These are phyloP conservation scores for Hydnomerulius pinastri DNA, from an alignment of 768 basidiomycete genomes.

Conservation along the genomic window DNA sequence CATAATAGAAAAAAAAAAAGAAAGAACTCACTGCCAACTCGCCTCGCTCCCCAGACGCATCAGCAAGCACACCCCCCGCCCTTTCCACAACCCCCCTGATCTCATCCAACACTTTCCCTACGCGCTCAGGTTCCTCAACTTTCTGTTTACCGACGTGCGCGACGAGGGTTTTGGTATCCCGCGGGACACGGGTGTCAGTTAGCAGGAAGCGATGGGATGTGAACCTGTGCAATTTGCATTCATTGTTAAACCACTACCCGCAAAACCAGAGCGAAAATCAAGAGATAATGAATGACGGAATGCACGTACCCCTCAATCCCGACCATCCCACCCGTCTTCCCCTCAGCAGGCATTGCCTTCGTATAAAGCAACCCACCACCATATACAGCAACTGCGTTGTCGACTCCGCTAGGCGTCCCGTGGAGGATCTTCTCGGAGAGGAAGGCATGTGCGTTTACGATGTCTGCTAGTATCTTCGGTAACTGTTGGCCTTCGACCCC, in stretches of 20 bases:
- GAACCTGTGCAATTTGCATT: conserved; percentile 55
- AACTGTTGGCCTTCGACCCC: too few species aligned
- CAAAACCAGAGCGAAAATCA: conserved; percentile 12
- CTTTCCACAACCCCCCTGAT: conserved; percentile 88
- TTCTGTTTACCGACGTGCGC: conserved; percentile 83
- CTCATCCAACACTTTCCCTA: conserved; percentile 71
- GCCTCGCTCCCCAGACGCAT: conserved; percentile 31
- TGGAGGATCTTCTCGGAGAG: conserved; percentile 94
- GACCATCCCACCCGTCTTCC: conserved; percentile 80
- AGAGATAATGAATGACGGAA: background rate
- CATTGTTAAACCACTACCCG: background rate
- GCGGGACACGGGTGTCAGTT: conserved; percentile 89
- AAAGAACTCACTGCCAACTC: conserved; percentile 55
- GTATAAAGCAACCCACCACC: conserved; percentile 94
- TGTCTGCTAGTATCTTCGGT: conserved; percentile 63
- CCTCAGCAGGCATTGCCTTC: conserved; percentile 56
- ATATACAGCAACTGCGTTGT: conserved; percentile 91
- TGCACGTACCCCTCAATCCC: conserved; percentile 74
- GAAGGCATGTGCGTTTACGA: conserved; percentile 93
- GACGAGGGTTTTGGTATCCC: conserved; percentile 94
- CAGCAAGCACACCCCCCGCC: conserved; percentile 73
- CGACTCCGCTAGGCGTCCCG: conserved; percentile 96
- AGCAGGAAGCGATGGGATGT: conserved; percentile 87
- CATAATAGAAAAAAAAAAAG: conserved; percentile 9
- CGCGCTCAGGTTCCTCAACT: conserved; percentile 79